Base-by-base conservation (phyloP, 2,329 filamentous ascomycete species). In the Phaeophleospora eucalypticola region DNA sequence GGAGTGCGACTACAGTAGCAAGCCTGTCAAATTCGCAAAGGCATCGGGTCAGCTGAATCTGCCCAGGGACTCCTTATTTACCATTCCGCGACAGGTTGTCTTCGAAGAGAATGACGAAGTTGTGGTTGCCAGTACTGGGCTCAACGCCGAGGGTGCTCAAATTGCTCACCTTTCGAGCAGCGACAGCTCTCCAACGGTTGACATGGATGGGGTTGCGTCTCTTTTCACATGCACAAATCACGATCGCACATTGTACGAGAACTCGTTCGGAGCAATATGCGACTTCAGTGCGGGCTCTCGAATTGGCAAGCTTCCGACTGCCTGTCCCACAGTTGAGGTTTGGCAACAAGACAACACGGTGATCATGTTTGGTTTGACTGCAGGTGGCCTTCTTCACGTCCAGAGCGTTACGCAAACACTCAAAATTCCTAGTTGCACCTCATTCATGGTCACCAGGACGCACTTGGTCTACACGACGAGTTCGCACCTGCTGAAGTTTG, bases 401-500 rank as follows among this genome's bases (percentile, higher is more conserved):
- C 41, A 49, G 20, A 57, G 51, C 29, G 52, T 49, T 34, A 87
- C 90, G 62, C 81, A 83, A 2, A 80, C 78, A 14, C 73, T 86
- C 4, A 71, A 96, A 36, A 81, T 84, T 12, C 89, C 87, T 66
- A 95, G 93, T 58, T 95, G 89, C 67, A 97, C 91, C 0, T 98
- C 93, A 0, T 97, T 95, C 59, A 66, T 89, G 4, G 71, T 90
- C 19, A 95, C 91, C 0, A 75, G 83, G 0, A 81, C 82, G 16
- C 91, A 97, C 71, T 74, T 98, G 12, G 82, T 97, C 48, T 89
- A 91, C 62, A 98, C 93, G 0, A 98, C 93, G 0, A 89, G 84
- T 49, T 89, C 89, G 54, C 90, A 97, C 65, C 75, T 96, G 3
- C 76, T 98, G 53, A 98, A 98, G 67, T 96, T 96, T 67, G 84